Percentiles rank a stretch among this genome's conserved stretches.
Evolutionary conservation across 176 grass and related monocot species (phyloP).

Genomic region (Bromus sterilis): DNA sequence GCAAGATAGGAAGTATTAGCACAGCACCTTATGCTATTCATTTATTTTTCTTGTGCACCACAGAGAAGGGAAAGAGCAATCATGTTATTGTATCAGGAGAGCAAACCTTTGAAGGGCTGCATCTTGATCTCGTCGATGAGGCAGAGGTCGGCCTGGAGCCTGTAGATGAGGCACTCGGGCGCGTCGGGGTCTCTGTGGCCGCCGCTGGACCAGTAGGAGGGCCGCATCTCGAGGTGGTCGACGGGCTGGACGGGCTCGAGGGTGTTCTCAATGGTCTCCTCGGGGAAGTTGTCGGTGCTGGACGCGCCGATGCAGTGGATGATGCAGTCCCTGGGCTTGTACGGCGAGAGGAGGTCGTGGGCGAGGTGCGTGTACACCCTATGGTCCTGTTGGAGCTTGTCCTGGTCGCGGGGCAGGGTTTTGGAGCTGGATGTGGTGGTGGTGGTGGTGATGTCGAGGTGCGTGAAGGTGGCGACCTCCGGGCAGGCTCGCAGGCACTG

Average conservation of each 20-base stretch:
- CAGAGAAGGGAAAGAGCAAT: too few species aligned
- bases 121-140: slow-evolving; percentile 53
- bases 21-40: background rate
- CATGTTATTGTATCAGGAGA: too few species aligned
- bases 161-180: slow-evolving; percentile 38
- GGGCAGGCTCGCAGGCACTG: slow-evolving; percentile 38
- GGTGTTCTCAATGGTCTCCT: slow-evolving; percentile 61
- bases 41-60: too few species aligned
- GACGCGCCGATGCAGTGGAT: slow-evolving; percentile 48
- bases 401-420: background rate
- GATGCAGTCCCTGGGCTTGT: slow-evolving; percentile 22
- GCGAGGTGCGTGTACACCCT: slow-evolving; percentile 31
- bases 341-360: slow-evolving; percentile 5
- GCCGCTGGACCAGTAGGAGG: slow-evolving; percentile 58
- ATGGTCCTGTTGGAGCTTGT: slow-evolving; percentile 18
- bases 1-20: slow-evolving; percentile 4
- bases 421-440: background rate
- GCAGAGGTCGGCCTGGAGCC: slow-evolving; percentile 32
- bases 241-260: slow-evolving; percentile 19
- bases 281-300: slow-evolving; percentile 54
- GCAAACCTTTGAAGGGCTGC: slow-evolving; percentile 60
- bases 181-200: slow-evolving; percentile 20
- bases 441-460: slow-evolving; percentile 1
- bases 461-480: slow-evolving; percentile 37
- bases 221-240: slow-evolving; percentile 10